Conservation (phyloP, 129 eudicot species). For the Flaveria sonorensis region DNA sequence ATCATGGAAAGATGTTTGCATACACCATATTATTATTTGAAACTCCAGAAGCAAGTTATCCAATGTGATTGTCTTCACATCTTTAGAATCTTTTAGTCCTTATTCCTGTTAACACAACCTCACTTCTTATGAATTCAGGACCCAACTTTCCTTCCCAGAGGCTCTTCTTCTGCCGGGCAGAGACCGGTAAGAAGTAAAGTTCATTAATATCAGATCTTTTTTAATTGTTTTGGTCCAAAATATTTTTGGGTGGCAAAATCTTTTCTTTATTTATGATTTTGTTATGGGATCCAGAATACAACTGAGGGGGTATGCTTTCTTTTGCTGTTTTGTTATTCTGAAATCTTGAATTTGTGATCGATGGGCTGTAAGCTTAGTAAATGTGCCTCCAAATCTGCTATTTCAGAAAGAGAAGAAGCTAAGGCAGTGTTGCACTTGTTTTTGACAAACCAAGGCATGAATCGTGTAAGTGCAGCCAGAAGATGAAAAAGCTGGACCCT, state of each 20-base stretch:
- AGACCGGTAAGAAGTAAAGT: slow-evolving; percentile 46
- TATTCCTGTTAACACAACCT: slow-evolving; percentile 28
- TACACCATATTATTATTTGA: too few relatives aligned
- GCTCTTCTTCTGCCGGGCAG: slow-evolving; percentile 56
- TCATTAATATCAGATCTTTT: slow-evolving; percentile 24
- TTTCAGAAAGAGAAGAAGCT: slow-evolving; percentile 95
- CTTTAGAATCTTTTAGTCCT: neutral
- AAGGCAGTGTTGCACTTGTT: slow-evolving; percentile 86
- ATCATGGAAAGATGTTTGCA: neutral
- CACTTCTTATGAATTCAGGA: slow-evolving; percentile 44
- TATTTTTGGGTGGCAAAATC: neutral
- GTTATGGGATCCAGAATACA: neutral
- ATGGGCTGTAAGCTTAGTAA: slow-evolving; percentile 60
- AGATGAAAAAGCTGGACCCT: slow-evolving; percentile 81
- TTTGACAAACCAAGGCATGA: slow-evolving; percentile 81
- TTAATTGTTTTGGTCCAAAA: neutral
- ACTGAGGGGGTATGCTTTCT: neutral
- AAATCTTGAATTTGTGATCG: slow-evolving; percentile 43
- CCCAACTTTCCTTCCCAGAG: slow-evolving; percentile 51
- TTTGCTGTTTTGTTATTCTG: slow-evolving; percentile 26
- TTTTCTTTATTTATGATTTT: neutral
- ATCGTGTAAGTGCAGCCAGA: slow-evolving; percentile 65
- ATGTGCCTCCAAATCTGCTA: slow-evolving; percentile 66
- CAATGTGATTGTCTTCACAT: too few relatives aligned
- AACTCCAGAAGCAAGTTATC: too few relatives aligned